phyloP scores from a whole-genome alignment of 2,329 filamentous ascomycete species.

The Coniochaeta pulveracea region DNA sequence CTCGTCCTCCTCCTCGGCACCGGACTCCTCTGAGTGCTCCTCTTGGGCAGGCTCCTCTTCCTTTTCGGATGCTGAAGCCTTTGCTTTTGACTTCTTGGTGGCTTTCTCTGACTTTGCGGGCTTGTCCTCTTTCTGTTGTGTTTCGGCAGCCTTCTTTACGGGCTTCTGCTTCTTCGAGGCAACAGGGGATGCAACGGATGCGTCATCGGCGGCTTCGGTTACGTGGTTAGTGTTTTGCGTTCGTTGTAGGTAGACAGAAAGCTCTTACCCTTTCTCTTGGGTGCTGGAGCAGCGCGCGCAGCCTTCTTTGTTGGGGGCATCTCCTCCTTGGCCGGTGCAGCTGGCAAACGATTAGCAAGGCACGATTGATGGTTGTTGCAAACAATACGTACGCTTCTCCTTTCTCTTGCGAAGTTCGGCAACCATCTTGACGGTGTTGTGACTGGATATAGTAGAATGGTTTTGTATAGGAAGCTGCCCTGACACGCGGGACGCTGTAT shows the following conservation, averaged over 20 bases:
- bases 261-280: slow-evolving; percentile 17
- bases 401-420: slow-evolving; percentile 15
- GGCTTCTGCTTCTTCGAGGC: slow-evolving; percentile 17
- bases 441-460: background rate
- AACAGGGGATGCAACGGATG: slow-evolving; percentile 10
- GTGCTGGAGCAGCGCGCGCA: slow-evolving; percentile 4
- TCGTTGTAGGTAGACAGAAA: too few relatives aligned
- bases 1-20: slow-evolving; percentile 11
- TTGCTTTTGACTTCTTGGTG: slow-evolving; percentile 6
- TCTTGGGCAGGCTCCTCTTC: slow-evolving; percentile 7
- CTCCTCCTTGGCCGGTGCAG: slow-evolving; percentile 3
- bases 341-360: too few relatives aligned
- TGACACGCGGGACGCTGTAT: too few relatives aligned
- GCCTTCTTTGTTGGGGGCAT: slow-evolving; percentile 8
- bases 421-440: slow-evolving; percentile 12
- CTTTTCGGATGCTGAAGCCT: slow-evolving; percentile 3
- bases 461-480: background rate
- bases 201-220: slow-evolving; percentile 16
- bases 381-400: slow-evolving; percentile 12
- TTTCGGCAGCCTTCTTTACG: slow-evolving; percentile 5
- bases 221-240: too few relatives aligned
- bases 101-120: slow-evolving; percentile 5
- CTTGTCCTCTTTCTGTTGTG: slow-evolving; percentile 10
- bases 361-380: too few relatives aligned
- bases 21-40: slow-evolving; percentile 7